These are phyloP conservation scores for Plasmopara muralis DNA, from an alignment of 352 stramenopile genomes.

Conservation along the genomic window DNA sequence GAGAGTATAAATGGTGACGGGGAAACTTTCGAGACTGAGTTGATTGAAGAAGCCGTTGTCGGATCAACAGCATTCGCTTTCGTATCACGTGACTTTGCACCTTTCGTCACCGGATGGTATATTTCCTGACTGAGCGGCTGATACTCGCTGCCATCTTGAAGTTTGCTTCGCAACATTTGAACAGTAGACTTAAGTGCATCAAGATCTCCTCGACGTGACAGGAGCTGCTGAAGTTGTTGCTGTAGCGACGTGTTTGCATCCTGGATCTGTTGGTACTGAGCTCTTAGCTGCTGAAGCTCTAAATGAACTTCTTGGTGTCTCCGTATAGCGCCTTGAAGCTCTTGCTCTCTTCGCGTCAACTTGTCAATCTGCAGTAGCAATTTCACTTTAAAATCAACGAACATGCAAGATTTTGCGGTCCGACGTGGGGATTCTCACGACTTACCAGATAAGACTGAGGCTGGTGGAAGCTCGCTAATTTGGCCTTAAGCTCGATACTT, in stretches of 20 bases:
- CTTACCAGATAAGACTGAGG: constrained; percentile 66
- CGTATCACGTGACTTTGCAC: neutral
- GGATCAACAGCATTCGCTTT: constrained; percentile 1
- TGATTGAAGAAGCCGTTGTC: neutral
- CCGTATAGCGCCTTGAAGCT: constrained; percentile 28
- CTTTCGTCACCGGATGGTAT: neutral
- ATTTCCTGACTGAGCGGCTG: constrained; percentile 13
- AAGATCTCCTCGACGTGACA: constrained; percentile 52
- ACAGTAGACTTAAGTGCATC: constrained; percentile 59
- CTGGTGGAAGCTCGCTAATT: constrained; percentile 52
- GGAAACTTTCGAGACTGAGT: constrained; percentile 25
- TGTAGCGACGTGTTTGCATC: constrained; percentile 49
- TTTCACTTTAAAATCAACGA: neutral
- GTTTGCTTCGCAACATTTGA: constrained; percentile 25
- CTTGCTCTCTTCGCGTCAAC: constrained; percentile 35
- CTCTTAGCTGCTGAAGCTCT: constrained; percentile 38
- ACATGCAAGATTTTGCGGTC: too few relatives aligned
- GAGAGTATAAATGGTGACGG: constrained; percentile 29
- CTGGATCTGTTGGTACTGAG: constrained; percentile 30
- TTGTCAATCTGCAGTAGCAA: constrained; percentile 50
- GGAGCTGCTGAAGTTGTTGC: constrained; percentile 57
- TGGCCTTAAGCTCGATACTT: constrained; percentile 26
- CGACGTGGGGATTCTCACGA: too few relatives aligned
- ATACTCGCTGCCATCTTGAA: constrained; percentile 14
- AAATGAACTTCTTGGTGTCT: constrained; percentile 23